Conservation (phyloP, 345 rosid genomes). For the Laguncularia racemosa region DNA sequence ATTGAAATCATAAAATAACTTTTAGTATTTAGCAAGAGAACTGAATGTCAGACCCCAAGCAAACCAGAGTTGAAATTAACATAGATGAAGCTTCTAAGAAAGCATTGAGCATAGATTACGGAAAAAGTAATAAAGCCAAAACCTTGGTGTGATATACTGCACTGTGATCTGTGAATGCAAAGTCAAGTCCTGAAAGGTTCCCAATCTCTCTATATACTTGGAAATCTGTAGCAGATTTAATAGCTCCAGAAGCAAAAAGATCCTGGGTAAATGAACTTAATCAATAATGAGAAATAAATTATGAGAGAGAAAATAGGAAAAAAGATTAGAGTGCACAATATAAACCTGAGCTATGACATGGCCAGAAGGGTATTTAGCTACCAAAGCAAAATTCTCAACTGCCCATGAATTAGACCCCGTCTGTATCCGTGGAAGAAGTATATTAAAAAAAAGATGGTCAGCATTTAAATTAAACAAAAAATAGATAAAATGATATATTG, state of each 20-base stretch:
- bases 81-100: constrained; percentile 6
- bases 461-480: no score
- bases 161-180: constrained; percentile 74
- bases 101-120: neutral
- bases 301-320: neutral
- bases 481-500: no score
- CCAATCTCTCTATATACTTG: constrained; percentile 87
- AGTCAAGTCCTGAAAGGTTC: constrained; percentile 95
- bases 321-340: constrained; percentile 3
- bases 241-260: constrained; percentile 64
- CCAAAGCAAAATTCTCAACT: constrained; percentile 70
- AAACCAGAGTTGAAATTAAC: neutral
- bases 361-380: constrained; percentile 86
- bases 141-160: constrained; percentile 98
- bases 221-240: constrained; percentile 88
- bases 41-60: no score
- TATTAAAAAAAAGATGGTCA: constrained; percentile 2
- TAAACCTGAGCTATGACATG: constrained; percentile 66
- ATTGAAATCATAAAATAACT: no score
- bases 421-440: constrained; percentile 28
- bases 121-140: constrained; percentile 5
- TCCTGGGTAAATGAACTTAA: constrained; percentile 45
- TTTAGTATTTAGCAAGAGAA: no score
- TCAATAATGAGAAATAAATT: neutral
- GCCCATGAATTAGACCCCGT: constrained; percentile 95